phyloP scores from a whole-genome alignment of 768 basidiomycete genomes.

The button mushroom (Agaricus bisporus) region DNA sequence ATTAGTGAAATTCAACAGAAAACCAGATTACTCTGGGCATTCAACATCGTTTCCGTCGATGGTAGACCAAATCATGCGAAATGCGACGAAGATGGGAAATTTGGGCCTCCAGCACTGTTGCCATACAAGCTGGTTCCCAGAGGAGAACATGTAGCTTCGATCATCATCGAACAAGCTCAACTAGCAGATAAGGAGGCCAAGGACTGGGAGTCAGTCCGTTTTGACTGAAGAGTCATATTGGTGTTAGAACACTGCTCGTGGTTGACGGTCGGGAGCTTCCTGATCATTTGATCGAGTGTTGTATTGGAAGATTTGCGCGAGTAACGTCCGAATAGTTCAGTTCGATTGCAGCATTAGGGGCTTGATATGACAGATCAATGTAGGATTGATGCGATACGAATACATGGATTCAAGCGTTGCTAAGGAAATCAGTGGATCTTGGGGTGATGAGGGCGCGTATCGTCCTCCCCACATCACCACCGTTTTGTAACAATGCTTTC shows the following conservation, averaged over 20 bases:
- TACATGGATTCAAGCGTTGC: neutral
- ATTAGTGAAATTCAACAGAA: neutral
- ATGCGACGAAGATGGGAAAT: neutral
- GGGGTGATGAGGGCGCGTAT: constrained; percentile 34
- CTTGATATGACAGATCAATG: too few species aligned
- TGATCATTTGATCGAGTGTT: too few species aligned
- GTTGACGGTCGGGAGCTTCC: neutral
- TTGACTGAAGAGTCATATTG: neutral
- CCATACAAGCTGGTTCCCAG: constrained; percentile 6
- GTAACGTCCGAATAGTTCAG: too few species aligned
- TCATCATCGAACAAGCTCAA: constrained; percentile 1
- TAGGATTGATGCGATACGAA: too few species aligned
- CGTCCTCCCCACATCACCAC: constrained; percentile 47
- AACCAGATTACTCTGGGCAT: constrained; percentile 20
- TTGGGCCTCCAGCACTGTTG: neutral
- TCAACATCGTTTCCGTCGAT: constrained; percentile 12
- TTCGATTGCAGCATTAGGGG: too few species aligned
- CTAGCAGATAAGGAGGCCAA: constrained; percentile 2
- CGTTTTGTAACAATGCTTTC: constrained; percentile 45
- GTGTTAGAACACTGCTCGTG: neutral
- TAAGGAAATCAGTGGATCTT: neutral
- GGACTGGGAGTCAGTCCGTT: neutral
- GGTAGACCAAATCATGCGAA: neutral
- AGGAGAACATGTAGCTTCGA: neutral
- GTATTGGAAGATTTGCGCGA: too few species aligned